These are phyloP conservation scores for Ophidiomyces ophidiicola DNA, from an alignment of 2,329 filamentous ascomycete genomes.

Conservation along the genomic window DNA sequence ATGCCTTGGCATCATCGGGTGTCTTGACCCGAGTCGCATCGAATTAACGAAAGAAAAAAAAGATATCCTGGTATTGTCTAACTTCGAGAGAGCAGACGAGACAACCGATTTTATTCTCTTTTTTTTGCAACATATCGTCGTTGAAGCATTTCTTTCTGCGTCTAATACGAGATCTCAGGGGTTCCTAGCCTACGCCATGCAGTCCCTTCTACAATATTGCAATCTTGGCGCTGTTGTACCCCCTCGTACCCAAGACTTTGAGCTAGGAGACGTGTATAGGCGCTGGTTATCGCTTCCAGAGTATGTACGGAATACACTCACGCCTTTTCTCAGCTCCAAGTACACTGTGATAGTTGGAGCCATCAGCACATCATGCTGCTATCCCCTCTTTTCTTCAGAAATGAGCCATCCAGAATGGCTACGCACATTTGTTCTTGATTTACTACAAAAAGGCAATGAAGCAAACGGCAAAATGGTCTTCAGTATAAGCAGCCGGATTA, in stretches of 20 bases:
- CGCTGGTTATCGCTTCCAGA: slow-evolving; percentile 73
- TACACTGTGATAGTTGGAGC: slow-evolving; percentile 59
- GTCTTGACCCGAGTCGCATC: slow-evolving; percentile 78
- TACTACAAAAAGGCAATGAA: slow-evolving; percentile 66
- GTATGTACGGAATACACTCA: slow-evolving; percentile 65
- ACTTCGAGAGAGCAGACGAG: slow-evolving; percentile 68
- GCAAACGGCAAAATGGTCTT: slow-evolving; percentile 66
- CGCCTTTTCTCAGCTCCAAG: slow-evolving; percentile 73
- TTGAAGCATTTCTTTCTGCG: slow-evolving; percentile 81
- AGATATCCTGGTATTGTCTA: slow-evolving; percentile 75
- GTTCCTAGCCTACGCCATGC: slow-evolving; percentile 88
- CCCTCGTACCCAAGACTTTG: slow-evolving; percentile 39
- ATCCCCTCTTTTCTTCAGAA: slow-evolving; percentile 63
- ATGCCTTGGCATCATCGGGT: slow-evolving; percentile 79
- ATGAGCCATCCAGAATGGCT: slow-evolving; percentile 72
- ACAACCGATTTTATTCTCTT: slow-evolving; percentile 76
- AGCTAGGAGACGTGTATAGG: slow-evolving; percentile 50
- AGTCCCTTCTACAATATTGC: slow-evolving; percentile 70
- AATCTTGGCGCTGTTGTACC: slow-evolving; percentile 52
- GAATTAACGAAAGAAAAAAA: slow-evolving; percentile 66
- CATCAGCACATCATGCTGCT: slow-evolving; percentile 44
- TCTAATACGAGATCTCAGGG: slow-evolving; percentile 80
- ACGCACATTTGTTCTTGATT: slow-evolving; percentile 63
- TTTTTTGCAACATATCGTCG: slow-evolving; percentile 72
- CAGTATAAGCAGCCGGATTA: slow-evolving; percentile 65